Evolutionary conservation across 2,329 filamentous ascomycete species (phyloP).

Genomic region (Hypoxylon rubiginosum): DNA sequence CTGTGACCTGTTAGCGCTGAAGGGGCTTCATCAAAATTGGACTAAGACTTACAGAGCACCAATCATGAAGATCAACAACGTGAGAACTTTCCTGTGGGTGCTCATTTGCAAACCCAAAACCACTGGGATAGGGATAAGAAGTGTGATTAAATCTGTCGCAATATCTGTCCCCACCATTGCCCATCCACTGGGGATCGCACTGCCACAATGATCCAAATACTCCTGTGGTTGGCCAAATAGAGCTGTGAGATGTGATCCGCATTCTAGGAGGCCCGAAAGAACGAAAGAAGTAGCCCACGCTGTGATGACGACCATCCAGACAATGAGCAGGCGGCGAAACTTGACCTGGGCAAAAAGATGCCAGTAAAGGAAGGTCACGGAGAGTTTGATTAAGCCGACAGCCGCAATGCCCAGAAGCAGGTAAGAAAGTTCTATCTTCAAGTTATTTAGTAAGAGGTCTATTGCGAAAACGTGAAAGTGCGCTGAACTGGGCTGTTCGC

Average conservation of each 20-base stretch:
- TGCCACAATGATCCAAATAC: not conserved
- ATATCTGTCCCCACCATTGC: slow-evolving; percentile 18
- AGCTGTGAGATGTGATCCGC: not conserved
- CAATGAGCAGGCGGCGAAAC: slow-evolving; percentile 22
- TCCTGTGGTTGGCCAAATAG: not conserved
- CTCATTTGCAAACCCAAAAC: slow-evolving; percentile 21
- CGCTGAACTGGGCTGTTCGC: not conserved
- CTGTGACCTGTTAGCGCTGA: not conserved
- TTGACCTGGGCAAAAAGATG: slow-evolving; percentile 19
- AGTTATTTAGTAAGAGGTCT: not conserved
- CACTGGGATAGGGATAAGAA: slow-evolving; percentile 24
- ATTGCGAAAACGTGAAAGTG: not conserved
- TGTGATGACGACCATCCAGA: slow-evolving; percentile 16
- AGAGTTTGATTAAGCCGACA: slow-evolving; percentile 23
- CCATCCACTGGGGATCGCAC: not conserved
- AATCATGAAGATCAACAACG: slow-evolving; percentile 6
- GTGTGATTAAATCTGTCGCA: slow-evolving; percentile 21
- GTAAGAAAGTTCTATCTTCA: slow-evolving; percentile 15
- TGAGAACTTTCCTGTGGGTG: not conserved
- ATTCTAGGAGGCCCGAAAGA: not conserved
- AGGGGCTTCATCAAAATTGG: not conserved
- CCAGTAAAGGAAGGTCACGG: slow-evolving; percentile 27
- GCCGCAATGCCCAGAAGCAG: slow-evolving; percentile 8
- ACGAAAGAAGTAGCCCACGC: not conserved
- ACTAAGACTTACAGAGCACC: slow-evolving; percentile 9